phyloP scores from a whole-genome alignment of 2,329 filamentous ascomycete genomes.

The Xylaria sp. region DNA sequence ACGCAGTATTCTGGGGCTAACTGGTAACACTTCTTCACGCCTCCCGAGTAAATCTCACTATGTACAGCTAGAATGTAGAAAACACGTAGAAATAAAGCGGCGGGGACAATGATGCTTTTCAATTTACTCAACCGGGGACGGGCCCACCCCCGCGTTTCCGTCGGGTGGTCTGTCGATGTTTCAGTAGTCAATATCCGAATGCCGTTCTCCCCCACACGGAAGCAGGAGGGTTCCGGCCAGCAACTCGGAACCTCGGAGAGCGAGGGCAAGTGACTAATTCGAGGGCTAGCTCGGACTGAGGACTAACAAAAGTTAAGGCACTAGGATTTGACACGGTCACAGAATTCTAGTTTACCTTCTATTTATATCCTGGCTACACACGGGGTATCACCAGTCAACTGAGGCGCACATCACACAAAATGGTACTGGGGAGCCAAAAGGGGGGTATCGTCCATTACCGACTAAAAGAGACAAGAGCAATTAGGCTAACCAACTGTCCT shows the following conservation, averaged over 20 bases:
- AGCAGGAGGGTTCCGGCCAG: background rate
- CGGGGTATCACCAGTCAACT: background rate
- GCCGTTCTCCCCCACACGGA: background rate
- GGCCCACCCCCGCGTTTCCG: conserved; percentile 22
- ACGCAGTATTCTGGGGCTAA: background rate
- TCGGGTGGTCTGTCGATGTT: background rate
- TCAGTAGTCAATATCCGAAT: background rate
- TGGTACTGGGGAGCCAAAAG: conserved; percentile 8
- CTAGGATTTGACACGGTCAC: background rate
- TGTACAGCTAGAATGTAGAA: background rate
- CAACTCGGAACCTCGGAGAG: background rate
- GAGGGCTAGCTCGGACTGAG: background rate
- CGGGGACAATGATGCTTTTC: background rate
- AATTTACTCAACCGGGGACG: background rate
- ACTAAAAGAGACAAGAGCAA: conserved; percentile 18
- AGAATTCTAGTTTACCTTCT: background rate
- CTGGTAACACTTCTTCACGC: too few species aligned
- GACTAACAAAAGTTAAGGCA: background rate
- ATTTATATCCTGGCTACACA: background rate
- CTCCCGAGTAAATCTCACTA: background rate
- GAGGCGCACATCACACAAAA: background rate
- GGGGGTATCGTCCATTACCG: conserved; percentile 32
- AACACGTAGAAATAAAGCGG: background rate
- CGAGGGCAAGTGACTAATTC: background rate
- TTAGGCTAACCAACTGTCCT: background rate